Conservation (phyloP, 2,329 filamentous ascomycete genomes). For the Penicillium sp. region DNA sequence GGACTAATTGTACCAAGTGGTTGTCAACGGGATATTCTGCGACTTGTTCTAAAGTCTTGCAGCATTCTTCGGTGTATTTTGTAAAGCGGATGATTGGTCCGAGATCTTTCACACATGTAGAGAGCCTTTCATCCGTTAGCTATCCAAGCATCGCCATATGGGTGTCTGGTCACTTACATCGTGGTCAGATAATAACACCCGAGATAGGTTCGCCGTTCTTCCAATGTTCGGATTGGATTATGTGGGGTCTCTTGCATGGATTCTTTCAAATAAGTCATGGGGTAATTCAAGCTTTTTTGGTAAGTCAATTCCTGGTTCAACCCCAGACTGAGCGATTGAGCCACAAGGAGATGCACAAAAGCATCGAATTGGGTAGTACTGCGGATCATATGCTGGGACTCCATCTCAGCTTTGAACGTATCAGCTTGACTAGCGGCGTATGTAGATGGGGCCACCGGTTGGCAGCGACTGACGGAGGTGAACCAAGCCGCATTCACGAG, state of each 20-base stretch:
- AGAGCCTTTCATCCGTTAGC: slow-evolving; percentile 12
- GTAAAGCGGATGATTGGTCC: slow-evolving; percentile 56
- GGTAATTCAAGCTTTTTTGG: slow-evolving; percentile 11
- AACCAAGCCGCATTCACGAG: slow-evolving; percentile 52
- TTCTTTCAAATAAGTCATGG: slow-evolving; percentile 13
- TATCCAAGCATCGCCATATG: background rate
- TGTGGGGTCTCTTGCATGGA: slow-evolving; percentile 26
- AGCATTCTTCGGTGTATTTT: slow-evolving; percentile 54
- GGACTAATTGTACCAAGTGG: slow-evolving; percentile 50
- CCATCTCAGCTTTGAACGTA: background rate
- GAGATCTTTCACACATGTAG: slow-evolving; percentile 42
- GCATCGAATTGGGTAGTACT: slow-evolving; percentile 51
- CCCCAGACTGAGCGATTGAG: slow-evolving; percentile 51
- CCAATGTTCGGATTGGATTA: slow-evolving; percentile 45
- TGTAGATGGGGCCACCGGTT: background rate
- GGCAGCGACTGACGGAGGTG: slow-evolving; percentile 13
- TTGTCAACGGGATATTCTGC: slow-evolving; percentile 52
- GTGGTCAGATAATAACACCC: slow-evolving; percentile 59
- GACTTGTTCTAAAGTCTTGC: slow-evolving; percentile 47
- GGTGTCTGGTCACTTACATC: slow-evolving; percentile 42
- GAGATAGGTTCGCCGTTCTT: slow-evolving; percentile 55
- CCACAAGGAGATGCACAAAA: slow-evolving; percentile 51
- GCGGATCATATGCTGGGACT: slow-evolving; percentile 8
- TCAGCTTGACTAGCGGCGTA: background rate
- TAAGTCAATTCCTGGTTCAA: slow-evolving; percentile 32